Evolutionary conservation across 2,329 filamentous ascomycete genomes (phyloP).

Genomic region (Alternaria longipes): DNA sequence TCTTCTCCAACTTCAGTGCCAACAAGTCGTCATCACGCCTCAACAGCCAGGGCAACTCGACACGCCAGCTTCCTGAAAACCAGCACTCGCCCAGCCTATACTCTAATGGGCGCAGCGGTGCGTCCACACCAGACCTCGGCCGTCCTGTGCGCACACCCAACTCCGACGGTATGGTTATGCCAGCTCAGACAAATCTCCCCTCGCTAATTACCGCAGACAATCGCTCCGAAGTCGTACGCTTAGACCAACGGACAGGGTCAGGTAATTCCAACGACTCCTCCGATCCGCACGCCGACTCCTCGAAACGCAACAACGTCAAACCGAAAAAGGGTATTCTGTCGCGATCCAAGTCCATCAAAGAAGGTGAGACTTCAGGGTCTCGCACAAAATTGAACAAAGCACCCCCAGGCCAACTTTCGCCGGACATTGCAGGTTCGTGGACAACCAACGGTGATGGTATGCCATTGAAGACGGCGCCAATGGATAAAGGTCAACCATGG

Average conservation of each 20-base stretch:
- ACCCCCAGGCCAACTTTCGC: conserved; percentile 41
- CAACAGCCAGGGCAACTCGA: conserved; percentile 47
- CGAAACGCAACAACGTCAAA: conserved; percentile 38
- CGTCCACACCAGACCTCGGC: conserved; percentile 59
- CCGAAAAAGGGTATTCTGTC: conserved; percentile 51
- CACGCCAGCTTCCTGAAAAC: conserved; percentile 46
- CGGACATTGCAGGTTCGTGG: conserved; percentile 42
- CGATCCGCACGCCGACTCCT: conserved; percentile 30
- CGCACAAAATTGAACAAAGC: conserved; percentile 47
- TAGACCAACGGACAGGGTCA: conserved; percentile 42
- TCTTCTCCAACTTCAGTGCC: conserved; percentile 60
- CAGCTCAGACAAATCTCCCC: not conserved
- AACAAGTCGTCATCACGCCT: conserved; percentile 58
- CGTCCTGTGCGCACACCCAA: conserved; percentile 49
- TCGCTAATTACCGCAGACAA: conserved; percentile 35
- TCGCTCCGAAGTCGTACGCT: conserved; percentile 41
- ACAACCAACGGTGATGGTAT: conserved; percentile 50
- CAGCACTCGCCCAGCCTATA: conserved; percentile 46
- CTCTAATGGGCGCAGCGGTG: conserved; percentile 55
- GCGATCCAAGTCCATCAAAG: conserved; percentile 56
- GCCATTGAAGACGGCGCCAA: conserved; percentile 69
- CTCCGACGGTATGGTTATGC: conserved; percentile 42
- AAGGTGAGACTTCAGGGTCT: conserved; percentile 48
- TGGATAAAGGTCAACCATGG: conserved; percentile 73
- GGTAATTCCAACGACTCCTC: conserved; percentile 39